phyloP scores from a whole-genome alignment of 176 grass and related monocot genomes.

The Paspalum vaginatum region DNA sequence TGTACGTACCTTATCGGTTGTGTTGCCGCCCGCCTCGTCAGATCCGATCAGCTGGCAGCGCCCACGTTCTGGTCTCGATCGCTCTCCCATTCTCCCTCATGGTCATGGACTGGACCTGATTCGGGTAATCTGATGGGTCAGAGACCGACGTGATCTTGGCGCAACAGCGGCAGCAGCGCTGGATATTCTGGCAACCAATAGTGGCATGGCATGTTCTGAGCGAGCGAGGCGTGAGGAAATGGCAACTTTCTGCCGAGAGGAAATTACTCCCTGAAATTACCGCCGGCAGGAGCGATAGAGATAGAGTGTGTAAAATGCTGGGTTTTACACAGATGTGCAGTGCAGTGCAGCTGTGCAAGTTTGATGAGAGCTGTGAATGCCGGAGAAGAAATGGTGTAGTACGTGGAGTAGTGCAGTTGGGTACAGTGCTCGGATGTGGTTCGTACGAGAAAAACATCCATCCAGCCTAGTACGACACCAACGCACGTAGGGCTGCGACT shows the following conservation, averaged over 20 bases:
- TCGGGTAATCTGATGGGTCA: background rate
- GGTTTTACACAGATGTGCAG: background rate
- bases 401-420: background rate
- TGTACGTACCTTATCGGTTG: slow-evolving; percentile 15
- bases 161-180: background rate
- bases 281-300: too few relatives aligned
- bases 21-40: background rate
- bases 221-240: background rate
- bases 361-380: too few relatives aligned
- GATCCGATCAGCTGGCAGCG: background rate
- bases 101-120: slow-evolving; percentile 31
- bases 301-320: too few relatives aligned
- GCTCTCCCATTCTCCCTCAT: background rate
- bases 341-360: background rate
- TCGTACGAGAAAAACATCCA: background rate
- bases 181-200: background rate
- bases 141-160: background rate
- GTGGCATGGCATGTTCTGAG: background rate
- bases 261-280: background rate
- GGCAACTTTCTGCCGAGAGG: background rate
- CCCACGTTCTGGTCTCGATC: background rate
- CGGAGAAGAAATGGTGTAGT: background rate
- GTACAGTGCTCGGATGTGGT: background rate
- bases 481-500: too few relatives aligned
- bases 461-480: background rate